These are phyloP conservation scores for Phytophthora citrophthora DNA, from an alignment of 352 stramenopile species.

Conservation along the genomic window DNA sequence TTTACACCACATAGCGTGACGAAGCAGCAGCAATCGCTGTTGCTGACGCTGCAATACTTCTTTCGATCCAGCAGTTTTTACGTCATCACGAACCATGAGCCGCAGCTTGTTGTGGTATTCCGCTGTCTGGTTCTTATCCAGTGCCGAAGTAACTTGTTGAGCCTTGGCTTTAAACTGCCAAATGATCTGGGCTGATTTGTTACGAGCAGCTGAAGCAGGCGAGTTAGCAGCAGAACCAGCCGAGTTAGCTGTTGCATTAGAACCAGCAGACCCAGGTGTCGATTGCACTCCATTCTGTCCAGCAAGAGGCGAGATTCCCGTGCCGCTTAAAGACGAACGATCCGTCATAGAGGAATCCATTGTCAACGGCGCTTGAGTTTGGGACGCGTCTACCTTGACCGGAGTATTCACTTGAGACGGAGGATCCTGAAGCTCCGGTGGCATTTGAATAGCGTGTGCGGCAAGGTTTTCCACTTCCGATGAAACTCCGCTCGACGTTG, in stretches of 20 bases:
- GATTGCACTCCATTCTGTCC: slow-evolving; percentile 30
- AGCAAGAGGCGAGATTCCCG: slow-evolving; percentile 40
- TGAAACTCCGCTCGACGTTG: slow-evolving; percentile 13
- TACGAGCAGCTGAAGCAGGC: slow-evolving; percentile 45
- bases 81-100: slow-evolving; percentile 80
- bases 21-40: slow-evolving; percentile 96
- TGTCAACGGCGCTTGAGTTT: slow-evolving; percentile 42
- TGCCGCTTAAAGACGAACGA: slow-evolving; percentile 42
- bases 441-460: slow-evolving; percentile 82
- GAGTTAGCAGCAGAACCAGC: slow-evolving; percentile 25
- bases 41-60: slow-evolving; percentile 98
- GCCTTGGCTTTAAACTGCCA: slow-evolving; percentile 81
- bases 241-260: slow-evolving; percentile 19
- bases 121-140: slow-evolving; percentile 79
- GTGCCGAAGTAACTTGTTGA: slow-evolving; percentile 80
- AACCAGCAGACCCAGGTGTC: slow-evolving; percentile 7
- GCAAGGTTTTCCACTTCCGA: slow-evolving; percentile 28
- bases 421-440: slow-evolving; percentile 66
- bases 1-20: slow-evolving; percentile 98
- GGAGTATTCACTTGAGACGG: slow-evolving; percentile 37
- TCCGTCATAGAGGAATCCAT: slow-evolving; percentile 59
- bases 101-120: slow-evolving; percentile 88
- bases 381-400: slow-evolving; percentile 40
- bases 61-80: slow-evolving; percentile 82
- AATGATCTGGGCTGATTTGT: slow-evolving; percentile 82